These are phyloP conservation scores for Cercospora canescens DNA, from an alignment of 2,329 filamentous ascomycete genomes.

Conservation along the genomic window DNA sequence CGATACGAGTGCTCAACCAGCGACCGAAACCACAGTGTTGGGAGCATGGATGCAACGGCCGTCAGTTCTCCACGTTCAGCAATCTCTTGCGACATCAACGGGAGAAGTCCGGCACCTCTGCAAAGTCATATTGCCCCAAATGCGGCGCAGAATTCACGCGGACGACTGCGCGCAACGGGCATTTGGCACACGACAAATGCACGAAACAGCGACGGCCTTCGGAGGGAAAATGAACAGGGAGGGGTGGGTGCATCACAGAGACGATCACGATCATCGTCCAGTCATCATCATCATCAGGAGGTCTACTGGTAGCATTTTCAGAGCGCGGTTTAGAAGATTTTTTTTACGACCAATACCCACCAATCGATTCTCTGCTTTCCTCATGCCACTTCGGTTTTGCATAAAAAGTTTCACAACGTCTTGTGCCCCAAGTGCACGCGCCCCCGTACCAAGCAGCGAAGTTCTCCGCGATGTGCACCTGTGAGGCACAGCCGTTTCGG, in stretches of 20 bases:
- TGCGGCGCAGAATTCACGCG: conserved; percentile 93
- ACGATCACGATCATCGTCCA: not conserved
- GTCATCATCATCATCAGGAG: not conserved
- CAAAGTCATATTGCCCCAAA: conserved; percentile 85
- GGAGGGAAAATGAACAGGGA: conserved; percentile 29
- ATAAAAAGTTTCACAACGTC: not conserved
- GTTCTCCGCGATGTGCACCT: conserved; percentile 6
- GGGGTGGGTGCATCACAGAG: not conserved
- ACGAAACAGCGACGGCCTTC: conserved; percentile 64
- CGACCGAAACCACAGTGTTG: conserved; percentile 90
- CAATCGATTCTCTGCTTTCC: conserved; percentile 1
- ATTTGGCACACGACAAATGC: conserved; percentile 86
- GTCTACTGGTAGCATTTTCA: conserved; percentile 4
- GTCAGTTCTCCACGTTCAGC: conserved; percentile 95
- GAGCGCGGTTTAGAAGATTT: conserved; percentile 6
- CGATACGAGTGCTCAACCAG: conserved; percentile 38
- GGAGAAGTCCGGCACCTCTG: conserved; percentile 88
- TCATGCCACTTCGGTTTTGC: not conserved
- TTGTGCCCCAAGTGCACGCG: not conserved
- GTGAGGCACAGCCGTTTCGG: conserved; percentile 11
- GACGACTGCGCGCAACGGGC: conserved; percentile 84
- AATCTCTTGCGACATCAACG: conserved; percentile 90
- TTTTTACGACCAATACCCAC: conserved; percentile 8
- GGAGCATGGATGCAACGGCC: conserved; percentile 95
- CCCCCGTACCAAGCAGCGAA: not conserved